A percentile compares a stretch with the other conserved stretches of the same genome.
Conservation (phyloP, 2,329 filamentous ascomycete species). For the Elsinoe arachidis region DNA sequence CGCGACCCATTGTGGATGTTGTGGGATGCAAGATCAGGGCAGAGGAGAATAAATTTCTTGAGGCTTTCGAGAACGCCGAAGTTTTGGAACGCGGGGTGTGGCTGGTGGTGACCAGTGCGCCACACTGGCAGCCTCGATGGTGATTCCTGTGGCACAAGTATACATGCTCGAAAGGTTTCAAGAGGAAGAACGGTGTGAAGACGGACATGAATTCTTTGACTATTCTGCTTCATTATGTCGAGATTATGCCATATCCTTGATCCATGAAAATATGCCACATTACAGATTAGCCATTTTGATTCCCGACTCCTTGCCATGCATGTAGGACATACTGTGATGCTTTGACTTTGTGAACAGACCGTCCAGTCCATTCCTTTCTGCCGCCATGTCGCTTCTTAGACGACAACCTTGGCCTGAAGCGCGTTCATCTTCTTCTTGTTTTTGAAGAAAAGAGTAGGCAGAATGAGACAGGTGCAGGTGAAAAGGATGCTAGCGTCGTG, state of each 20-base stretch:
- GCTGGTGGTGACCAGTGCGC: background rate
- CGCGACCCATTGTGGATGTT: conserved; percentile 57
- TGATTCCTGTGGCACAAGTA: too few relatives aligned
- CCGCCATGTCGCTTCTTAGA: background rate
- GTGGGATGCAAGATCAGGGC: background rate
- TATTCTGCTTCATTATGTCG: too few relatives aligned
- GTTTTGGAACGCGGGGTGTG: background rate
- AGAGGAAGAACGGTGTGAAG: background rate
- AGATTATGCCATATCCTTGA: too few relatives aligned
- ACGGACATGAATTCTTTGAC: background rate
- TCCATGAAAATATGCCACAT: background rate
- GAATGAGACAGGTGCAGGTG: conserved; percentile 35
- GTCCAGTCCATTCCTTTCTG: too few relatives aligned
- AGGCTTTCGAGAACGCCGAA: background rate
- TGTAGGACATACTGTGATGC: background rate
- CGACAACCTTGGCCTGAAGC: conserved; percentile 4
- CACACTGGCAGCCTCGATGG: background rate
- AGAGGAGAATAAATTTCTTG: background rate
- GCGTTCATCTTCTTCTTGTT: conserved; percentile 33
- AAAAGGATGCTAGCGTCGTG: conserved; percentile 34
- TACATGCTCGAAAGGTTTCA: too few relatives aligned
- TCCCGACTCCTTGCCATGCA: background rate
- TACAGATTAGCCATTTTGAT: conserved; percentile 4
- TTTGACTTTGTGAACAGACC: too few relatives aligned
- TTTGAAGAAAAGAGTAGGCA: conserved; percentile 43